Evolutionary conservation across 2,329 filamentous ascomycete genomes (phyloP).

Genomic region (Ophiocordyceps camponoti-saundersi): DNA sequence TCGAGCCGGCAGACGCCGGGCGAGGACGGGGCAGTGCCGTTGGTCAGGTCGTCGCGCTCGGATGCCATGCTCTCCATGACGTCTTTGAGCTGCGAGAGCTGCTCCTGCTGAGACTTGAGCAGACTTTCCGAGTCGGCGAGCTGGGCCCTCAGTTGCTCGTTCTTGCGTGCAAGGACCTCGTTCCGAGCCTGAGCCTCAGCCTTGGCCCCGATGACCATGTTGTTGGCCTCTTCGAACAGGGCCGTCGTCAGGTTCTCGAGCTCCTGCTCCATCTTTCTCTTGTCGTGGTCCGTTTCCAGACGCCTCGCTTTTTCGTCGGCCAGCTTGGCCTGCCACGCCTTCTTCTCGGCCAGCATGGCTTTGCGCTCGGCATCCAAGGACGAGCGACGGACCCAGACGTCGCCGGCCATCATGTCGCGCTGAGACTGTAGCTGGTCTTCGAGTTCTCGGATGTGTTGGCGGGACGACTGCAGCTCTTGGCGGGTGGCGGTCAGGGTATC

Average conservation of each 20-base stretch:
- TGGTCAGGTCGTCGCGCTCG: conserved; percentile 54
- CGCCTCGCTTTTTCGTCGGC: conserved; percentile 50
- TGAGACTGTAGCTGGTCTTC: conserved; percentile 50
- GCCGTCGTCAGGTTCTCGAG: conserved; percentile 79
- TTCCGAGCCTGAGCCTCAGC: conserved; percentile 77
- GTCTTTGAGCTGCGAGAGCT: conserved; percentile 75
- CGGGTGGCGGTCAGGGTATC: conserved; percentile 71
- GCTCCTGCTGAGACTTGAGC: conserved; percentile 80
- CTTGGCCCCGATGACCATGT: conserved; percentile 82
- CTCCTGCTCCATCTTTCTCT: conserved; percentile 81
- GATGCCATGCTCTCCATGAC: conserved; percentile 79
- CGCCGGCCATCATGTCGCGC: conserved; percentile 54
- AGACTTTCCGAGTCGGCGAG: conserved; percentile 74
- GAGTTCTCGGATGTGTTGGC: conserved; percentile 48
- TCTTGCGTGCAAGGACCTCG: conserved; percentile 65
- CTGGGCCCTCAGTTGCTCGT: conserved; percentile 74
- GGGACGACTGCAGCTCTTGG: conserved; percentile 63
- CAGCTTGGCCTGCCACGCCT: conserved; percentile 36
- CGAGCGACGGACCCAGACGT: conserved; percentile 59
- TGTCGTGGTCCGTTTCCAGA: conserved; percentile 55
- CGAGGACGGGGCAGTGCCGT: conserved; percentile 65
- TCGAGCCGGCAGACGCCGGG: conserved; percentile 61
- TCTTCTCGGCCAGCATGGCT: conserved; percentile 41
- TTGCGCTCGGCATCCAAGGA: conserved; percentile 58
- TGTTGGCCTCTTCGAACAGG: conserved; percentile 96